phyloP scores from a whole-genome alignment of 441 rosid species.

The Gossypium davidsonii region DNA sequence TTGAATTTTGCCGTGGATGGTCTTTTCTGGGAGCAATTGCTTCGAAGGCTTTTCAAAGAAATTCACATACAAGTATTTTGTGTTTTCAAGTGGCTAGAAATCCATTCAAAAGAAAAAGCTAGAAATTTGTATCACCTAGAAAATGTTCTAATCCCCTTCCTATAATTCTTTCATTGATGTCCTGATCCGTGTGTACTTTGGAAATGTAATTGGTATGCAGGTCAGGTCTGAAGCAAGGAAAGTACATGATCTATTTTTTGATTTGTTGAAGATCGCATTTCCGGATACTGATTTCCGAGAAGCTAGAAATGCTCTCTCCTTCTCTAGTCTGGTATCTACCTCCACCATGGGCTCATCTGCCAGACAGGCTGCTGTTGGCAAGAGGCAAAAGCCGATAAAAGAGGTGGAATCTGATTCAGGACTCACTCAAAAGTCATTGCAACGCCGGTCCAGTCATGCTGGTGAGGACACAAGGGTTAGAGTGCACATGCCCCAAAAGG shows the following conservation, averaged over 20 bases:
- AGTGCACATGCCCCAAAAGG: constrained; percentile 61
- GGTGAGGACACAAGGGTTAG: constrained; percentile 66
- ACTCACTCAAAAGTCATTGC: constrained; percentile 48
- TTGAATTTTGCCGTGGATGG: background rate
- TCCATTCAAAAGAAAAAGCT: background rate
- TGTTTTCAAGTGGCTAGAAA: background rate
- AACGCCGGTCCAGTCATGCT: constrained; percentile 30
- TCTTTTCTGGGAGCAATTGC: constrained; percentile 1
- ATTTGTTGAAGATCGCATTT: constrained; percentile 84
- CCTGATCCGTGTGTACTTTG: background rate
- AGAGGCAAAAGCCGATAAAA: constrained; percentile 50
- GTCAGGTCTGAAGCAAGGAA: constrained; percentile 91
- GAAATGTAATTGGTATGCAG: constrained; percentile 33
- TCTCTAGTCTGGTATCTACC: constrained; percentile 44
- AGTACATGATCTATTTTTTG: constrained; percentile 95
- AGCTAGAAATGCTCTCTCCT: constrained; percentile 70
- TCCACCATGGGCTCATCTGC: constrained; percentile 48
- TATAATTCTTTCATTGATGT: background rate
- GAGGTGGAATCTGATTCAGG: constrained; percentile 58
- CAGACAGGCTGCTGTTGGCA: constrained; percentile 44
- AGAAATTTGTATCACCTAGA: background rate
- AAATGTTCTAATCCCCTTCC: background rate
- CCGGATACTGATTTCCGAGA: constrained; percentile 85
- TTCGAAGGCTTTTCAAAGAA: background rate
- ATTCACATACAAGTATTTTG: background rate